A percentile compares a stretch with the other conserved stretches of the same genome.
phyloP scores from a whole-genome alignment of 352 stramenopile genomes.

The Phytophthora tubulina region DNA sequence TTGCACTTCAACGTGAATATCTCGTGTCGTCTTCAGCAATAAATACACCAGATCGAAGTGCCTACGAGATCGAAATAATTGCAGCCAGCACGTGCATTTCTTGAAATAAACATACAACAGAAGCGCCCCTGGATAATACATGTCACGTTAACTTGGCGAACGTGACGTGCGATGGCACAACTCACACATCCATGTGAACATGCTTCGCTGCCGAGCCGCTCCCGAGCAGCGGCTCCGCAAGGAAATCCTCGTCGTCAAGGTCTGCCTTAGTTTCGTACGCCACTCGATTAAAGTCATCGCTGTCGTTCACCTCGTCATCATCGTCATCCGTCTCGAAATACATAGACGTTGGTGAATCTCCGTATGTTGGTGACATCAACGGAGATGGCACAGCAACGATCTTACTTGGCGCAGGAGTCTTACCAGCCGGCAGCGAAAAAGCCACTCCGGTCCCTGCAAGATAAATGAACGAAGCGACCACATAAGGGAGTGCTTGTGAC shows the following conservation, averaged over 20 bases:
- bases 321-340: conserved; percentile 63
- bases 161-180: not conserved
- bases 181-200: conserved; percentile 23
- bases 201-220: conserved; percentile 20
- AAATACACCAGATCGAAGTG: no score
- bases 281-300: conserved; percentile 16
- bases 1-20: no score
- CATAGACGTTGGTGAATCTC: conserved; percentile 48
- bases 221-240: conserved; percentile 64
- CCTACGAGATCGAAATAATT: no score
- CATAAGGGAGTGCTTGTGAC: conserved; percentile 67
- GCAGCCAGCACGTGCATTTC: conserved; percentile 1
- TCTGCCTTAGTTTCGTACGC: conserved; percentile 37
- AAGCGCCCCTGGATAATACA: not conserved
- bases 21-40: no score
- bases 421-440: conserved; percentile 48
- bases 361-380: conserved; percentile 59
- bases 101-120: conserved; percentile 19
- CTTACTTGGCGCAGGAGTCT: conserved; percentile 25
- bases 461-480: conserved; percentile 65
- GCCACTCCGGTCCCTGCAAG: conserved; percentile 57
- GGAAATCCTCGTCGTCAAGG: conserved; percentile 37
- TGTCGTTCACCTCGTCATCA: conserved; percentile 38
- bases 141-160: not conserved
- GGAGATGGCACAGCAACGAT: conserved; percentile 24